Percentiles rank a stretch among this genome's conserved stretches.
phyloP scores from a whole-genome alignment of 768 basidiomycete genomes.

The Zangia roseola region DNA sequence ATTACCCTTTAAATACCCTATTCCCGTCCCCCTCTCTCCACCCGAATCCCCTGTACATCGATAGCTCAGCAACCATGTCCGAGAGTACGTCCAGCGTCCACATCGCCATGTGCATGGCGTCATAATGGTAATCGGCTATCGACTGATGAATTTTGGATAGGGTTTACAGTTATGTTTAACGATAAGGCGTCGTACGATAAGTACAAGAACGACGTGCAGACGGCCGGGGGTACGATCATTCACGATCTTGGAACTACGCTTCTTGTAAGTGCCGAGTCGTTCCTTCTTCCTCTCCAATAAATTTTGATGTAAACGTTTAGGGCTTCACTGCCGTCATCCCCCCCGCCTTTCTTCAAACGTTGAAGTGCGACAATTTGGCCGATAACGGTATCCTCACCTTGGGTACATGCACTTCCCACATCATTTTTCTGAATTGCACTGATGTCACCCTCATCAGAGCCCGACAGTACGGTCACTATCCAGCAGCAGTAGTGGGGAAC shows the following conservation, averaged over 20 bases:
- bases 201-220: slow-evolving; percentile 7
- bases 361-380: background rate
- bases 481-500: background rate
- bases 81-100: slow-evolving; percentile 16
- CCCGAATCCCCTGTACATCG: background rate
- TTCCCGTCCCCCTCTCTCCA: background rate
- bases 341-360: background rate
- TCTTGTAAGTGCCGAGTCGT: background rate
- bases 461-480: slow-evolving; percentile 7
- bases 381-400: slow-evolving; percentile 10
- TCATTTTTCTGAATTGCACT: background rate
- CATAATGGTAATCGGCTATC: background rate
- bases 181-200: slow-evolving; percentile 2
- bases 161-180: slow-evolving; percentile 11
- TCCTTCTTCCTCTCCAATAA: background rate
- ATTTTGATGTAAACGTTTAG: slow-evolving; percentile 1
- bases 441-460: slow-evolving; percentile 10
- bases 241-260: slow-evolving; percentile 3
- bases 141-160: slow-evolving; percentile 1
- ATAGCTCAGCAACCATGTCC: slow-evolving; percentile 13
- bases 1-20: background rate
- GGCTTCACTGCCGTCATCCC: slow-evolving; percentile 20
- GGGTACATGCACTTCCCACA: slow-evolving; percentile 8
- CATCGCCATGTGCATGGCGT: background rate
- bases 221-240: slow-evolving; percentile 5